These are phyloP conservation scores for Cladophialophora immunda DNA, from an alignment of 2,329 filamentous ascomycete species.

Conservation along the genomic window DNA sequence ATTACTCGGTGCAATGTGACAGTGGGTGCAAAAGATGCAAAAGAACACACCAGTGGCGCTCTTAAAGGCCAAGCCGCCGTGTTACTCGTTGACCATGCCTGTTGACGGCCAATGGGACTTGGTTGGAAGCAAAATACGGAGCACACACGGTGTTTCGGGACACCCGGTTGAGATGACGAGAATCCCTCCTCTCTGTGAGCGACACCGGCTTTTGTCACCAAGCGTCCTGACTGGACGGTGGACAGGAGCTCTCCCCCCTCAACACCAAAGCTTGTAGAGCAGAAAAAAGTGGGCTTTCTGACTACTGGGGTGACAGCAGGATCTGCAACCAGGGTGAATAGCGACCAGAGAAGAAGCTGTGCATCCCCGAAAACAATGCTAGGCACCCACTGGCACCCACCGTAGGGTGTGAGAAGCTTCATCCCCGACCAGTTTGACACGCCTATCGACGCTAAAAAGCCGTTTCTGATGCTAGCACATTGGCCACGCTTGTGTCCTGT, in stretches of 20 bases:
- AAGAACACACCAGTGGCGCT: not conserved
- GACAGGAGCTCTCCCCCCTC: not conserved
- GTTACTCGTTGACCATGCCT: not conserved
- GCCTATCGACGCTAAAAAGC: slow-evolving; percentile 25
- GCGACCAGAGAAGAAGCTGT: slow-evolving; percentile 13
- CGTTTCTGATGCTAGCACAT: slow-evolving; percentile 12
- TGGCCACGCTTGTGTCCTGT: slow-evolving; percentile 15
- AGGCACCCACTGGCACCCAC: slow-evolving; percentile 14
- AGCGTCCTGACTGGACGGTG: not conserved
- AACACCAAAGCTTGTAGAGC: not conserved
- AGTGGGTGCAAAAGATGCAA: not conserved
- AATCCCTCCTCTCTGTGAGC: not conserved
- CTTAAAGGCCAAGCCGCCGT: slow-evolving; percentile 4
- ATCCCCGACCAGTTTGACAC: slow-evolving; percentile 19
- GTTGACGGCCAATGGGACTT: not conserved
- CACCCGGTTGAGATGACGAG: slow-evolving; percentile 22
- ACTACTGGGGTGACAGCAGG: slow-evolving; percentile 20
- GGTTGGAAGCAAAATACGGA: slow-evolving; percentile 1
- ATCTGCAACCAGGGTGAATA: slow-evolving; percentile 27
- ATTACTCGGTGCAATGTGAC: not conserved
- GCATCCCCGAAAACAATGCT: slow-evolving; percentile 10
- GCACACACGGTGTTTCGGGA: slow-evolving; percentile 25
- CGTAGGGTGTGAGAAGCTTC: slow-evolving; percentile 20
- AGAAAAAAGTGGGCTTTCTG: slow-evolving; percentile 10
- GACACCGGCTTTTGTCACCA: not conserved